phyloP scores from a whole-genome alignment of 495 filamentous ascomycete species.

The Tuber aestivum region DNA sequence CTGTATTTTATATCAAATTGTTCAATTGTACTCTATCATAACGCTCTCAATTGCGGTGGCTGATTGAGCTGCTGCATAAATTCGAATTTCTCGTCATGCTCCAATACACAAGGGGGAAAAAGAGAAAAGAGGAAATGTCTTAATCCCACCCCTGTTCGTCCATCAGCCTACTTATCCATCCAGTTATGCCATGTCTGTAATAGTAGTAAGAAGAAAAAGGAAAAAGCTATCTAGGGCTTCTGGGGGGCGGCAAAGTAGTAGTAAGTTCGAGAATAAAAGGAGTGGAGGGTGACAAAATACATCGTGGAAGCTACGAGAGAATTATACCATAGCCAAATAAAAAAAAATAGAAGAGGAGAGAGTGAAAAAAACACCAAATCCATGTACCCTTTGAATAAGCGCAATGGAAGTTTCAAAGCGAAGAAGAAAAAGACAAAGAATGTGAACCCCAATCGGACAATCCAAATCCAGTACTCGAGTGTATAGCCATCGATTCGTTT shows the following conservation, averaged over 20 bases:
- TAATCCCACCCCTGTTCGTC: neutral
- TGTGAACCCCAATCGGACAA: neutral
- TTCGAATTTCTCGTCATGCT: neutral
- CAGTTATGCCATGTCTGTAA: neutral
- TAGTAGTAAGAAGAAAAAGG: neutral
- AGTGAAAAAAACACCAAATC: slow-evolving; percentile 28
- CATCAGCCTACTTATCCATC: neutral
- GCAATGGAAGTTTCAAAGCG: neutral
- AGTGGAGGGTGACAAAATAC: neutral
- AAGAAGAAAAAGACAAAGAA: neutral
- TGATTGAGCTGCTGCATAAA: neutral
- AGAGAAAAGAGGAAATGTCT: slow-evolving; percentile 15
- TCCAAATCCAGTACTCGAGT: neutral
- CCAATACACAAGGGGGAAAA: slow-evolving; percentile 19
- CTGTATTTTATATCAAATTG: slow-evolving; percentile 39
- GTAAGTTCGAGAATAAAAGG: neutral
- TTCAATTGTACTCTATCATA: slow-evolving; percentile 39
- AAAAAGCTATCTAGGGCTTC: neutral
- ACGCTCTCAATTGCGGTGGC: neutral
- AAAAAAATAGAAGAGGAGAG: neutral
- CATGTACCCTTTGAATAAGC: slow-evolving; percentile 12
- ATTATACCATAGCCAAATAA: neutral
- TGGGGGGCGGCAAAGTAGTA: neutral
- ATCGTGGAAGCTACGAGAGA: neutral
- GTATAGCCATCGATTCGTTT: slow-evolving; percentile 6